Conservation (phyloP, 23 red algal genomes). For the Gracilariopsis chorda region DNA sequence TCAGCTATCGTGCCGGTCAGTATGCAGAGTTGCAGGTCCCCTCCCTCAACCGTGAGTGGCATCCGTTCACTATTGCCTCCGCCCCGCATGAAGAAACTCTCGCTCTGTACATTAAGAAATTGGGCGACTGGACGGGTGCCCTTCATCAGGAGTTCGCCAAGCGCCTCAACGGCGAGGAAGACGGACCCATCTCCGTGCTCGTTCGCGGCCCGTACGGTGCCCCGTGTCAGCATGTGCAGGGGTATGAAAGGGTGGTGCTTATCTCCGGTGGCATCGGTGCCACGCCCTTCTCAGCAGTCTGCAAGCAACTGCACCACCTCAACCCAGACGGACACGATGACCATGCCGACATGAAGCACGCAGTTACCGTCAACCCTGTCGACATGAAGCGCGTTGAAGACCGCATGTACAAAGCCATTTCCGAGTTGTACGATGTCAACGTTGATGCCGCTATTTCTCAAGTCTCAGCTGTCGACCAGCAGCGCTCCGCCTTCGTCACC, state of each 20-base stretch:
- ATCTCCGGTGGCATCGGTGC: conserved; percentile 71
- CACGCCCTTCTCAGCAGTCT: conserved; percentile 66
- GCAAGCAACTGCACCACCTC: conserved; percentile 54
- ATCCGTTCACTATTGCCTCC: conserved; percentile 83
- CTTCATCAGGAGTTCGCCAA: conserved; percentile 17
- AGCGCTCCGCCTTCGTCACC: conserved; percentile 8
- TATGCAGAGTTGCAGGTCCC: conserved; percentile 78
- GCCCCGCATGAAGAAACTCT: conserved; percentile 66
- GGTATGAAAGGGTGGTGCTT: conserved; percentile 63
- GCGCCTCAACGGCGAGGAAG: conserved; percentile 3
- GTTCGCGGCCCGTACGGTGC: conserved; percentile 81
- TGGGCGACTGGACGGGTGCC: conserved; percentile 68
- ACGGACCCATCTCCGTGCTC: not conserved
- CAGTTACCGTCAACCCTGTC: not conserved
- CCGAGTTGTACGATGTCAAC: not conserved
- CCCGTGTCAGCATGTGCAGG: conserved; percentile 60
- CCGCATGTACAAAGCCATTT: not conserved
- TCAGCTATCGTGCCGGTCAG: conserved; percentile 69
- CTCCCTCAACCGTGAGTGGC: conserved; percentile 66
- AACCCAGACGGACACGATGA: not conserved
- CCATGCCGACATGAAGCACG: not conserved
- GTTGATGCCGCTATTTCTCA: not conserved
- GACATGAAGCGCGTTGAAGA: not conserved
- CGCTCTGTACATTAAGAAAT: conserved; percentile 69
- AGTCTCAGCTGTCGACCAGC: not conserved